These are phyloP conservation scores for Reticulascus tulasneorum DNA, from an alignment of 2,329 filamentous ascomycete species.

Conservation along the genomic window DNA sequence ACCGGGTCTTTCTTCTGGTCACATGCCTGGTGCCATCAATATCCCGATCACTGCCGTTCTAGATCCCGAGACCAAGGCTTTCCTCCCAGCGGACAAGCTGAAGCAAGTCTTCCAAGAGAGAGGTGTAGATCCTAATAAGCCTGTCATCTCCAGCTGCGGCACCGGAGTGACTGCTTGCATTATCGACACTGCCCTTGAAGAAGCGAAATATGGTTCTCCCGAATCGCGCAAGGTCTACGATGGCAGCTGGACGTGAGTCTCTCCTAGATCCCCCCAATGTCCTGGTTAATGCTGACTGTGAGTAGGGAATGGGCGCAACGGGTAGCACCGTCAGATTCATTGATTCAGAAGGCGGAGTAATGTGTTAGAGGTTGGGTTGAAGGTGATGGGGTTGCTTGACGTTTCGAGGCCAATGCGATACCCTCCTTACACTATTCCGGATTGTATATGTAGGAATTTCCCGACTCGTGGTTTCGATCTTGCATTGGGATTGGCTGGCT, in stretches of 20 bases:
- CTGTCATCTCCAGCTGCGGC: conserved; percentile 84
- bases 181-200: conserved; percentile 79
- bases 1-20: conserved; percentile 79
- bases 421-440: conserved; percentile 16
- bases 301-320: conserved; percentile 64
- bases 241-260: conserved; percentile 91
- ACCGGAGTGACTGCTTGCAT: conserved; percentile 92
- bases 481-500: too few species aligned
- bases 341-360: conserved; percentile 53
- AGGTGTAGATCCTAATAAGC: conserved; percentile 72
- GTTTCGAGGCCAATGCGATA: too few species aligned
- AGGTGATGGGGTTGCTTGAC: conserved; percentile 9
- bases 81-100: conserved; percentile 69
- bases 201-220: conserved; percentile 68
- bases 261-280: neutral
- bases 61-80: conserved; percentile 77
- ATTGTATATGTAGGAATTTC: conserved; percentile 14
- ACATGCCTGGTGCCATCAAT: conserved; percentile 84
- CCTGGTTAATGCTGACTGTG: conserved; percentile 13
- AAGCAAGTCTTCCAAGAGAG: conserved; percentile 73
- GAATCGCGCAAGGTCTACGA: conserved; percentile 79
- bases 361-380: conserved; percentile 2
- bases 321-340: conserved; percentile 55
- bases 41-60: conserved; percentile 77
- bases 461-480: conserved; percentile 11